phyloP scores from a whole-genome alignment of 2,329 filamentous ascomycete species.

The Cercospora beticola region DNA sequence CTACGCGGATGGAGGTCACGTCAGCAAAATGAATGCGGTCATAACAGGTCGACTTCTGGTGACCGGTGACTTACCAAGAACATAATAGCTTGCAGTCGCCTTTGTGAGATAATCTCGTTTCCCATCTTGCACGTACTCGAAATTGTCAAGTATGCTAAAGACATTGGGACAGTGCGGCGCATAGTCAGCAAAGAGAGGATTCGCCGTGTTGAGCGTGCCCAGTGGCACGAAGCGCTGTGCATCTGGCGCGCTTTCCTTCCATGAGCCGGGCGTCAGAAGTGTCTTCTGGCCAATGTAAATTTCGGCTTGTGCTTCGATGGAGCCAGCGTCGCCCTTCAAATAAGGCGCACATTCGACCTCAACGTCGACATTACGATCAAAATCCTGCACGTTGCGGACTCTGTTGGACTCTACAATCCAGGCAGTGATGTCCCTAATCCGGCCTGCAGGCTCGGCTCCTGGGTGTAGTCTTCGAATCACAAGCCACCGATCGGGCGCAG shows the following conservation, averaged over 20 bases:
- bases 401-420: constrained; percentile 18
- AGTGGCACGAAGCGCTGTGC: not conserved
- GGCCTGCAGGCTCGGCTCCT: not conserved
- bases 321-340: not conserved
- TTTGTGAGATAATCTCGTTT: not conserved
- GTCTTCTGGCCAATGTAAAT: constrained; percentile 12
- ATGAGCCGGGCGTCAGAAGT: not conserved
- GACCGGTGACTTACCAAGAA: not conserved
- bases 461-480: constrained; percentile 13
- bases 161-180: constrained; percentile 10
- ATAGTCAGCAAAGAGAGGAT: constrained; percentile 19
- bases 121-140: not conserved
- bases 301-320: constrained; percentile 10
- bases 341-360: constrained; percentile 14
- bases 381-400: constrained; percentile 11
- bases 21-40: not conserved
- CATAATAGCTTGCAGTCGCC: constrained; percentile 17
- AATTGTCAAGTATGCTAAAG: constrained; percentile 16
- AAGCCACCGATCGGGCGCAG: constrained; percentile 15
- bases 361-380: constrained; percentile 8
- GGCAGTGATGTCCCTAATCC: constrained; percentile 1
- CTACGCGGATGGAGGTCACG: not conserved
- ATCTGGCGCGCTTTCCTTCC: not conserved
- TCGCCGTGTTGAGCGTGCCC: not conserved
- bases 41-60: not conserved